Percentiles rank a stretch among this genome's conserved stretches.
Conservation (phyloP, 1,139 yeast genomes). For the Scheffersomyces quercinus region DNA sequence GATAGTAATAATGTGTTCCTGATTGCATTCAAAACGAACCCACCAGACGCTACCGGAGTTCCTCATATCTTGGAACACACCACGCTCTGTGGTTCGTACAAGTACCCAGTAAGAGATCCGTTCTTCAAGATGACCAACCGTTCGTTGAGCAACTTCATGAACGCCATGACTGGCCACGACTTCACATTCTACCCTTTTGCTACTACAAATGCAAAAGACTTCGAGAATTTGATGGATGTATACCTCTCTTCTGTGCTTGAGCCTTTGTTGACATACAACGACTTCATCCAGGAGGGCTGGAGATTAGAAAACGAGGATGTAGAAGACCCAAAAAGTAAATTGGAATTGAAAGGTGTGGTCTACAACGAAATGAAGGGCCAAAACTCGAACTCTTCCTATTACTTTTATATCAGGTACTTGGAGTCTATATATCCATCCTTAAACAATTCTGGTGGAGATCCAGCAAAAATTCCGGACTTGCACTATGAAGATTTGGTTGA, state of each 20-base stretch:
- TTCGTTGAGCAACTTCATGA: conserved; percentile 88
- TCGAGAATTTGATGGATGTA: conserved; percentile 79
- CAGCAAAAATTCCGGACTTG: conserved; percentile 71
- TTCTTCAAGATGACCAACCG: conserved; percentile 95
- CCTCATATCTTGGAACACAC: conserved; percentile 97
- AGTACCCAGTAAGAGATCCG: conserved; percentile 94
- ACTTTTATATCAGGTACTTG: conserved; percentile 81
- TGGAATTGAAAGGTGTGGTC: conserved; percentile 90
- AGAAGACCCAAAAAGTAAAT: conserved; percentile 56
- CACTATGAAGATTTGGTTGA: conserved; percentile 72
- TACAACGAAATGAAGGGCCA: conserved; percentile 99
- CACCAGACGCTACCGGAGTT: conserved; percentile 90
- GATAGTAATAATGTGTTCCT: conserved; percentile 87
- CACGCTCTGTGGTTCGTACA: conserved; percentile 87
- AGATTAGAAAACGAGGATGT: conserved; percentile 75
- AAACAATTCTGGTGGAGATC: conserved; percentile 95
- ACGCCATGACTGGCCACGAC: conserved; percentile 98
- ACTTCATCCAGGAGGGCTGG: conserved; percentile 98
- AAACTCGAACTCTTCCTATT: conserved; percentile 83
- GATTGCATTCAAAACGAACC: conserved; percentile 88
- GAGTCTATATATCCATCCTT: conserved; percentile 83
- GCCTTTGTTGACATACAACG: conserved; percentile 76
- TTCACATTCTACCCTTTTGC: conserved; percentile 96
- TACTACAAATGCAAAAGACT: conserved; percentile 84
- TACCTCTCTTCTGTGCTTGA: conserved; percentile 85